Evolutionary conservation across 306 rosid genomes (phyloP).

Genomic region (Castanea crenata): DNA sequence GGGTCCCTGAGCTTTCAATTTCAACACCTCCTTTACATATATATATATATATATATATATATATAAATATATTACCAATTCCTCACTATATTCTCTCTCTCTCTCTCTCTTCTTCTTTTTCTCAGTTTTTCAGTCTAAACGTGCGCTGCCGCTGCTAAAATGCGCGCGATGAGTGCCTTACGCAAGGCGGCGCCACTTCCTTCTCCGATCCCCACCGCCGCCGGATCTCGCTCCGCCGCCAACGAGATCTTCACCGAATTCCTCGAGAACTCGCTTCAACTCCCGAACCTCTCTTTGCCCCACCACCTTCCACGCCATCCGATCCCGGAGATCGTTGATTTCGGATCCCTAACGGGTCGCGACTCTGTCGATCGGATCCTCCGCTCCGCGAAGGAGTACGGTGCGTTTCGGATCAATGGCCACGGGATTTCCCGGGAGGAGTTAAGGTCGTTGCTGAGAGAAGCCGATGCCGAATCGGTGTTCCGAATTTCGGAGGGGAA

Average conservation of each 20-base stretch:
- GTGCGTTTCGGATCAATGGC: slow-evolving; percentile 54
- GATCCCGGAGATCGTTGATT: slow-evolving; percentile 49
- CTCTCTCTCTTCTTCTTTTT: background rate
- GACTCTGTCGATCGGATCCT: slow-evolving; percentile 28
- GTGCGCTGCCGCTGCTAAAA: slow-evolving; percentile 28
- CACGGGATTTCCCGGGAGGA: slow-evolving; percentile 58
- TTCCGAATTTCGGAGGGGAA: slow-evolving; percentile 13
- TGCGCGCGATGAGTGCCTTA: slow-evolving; percentile 25
- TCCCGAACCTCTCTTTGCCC: slow-evolving; percentile 58
- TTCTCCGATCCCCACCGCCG: slow-evolving; percentile 72
- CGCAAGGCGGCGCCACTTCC: slow-evolving; percentile 49
- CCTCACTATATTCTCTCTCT: background rate
- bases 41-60: too few species aligned
- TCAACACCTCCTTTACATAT: background rate
- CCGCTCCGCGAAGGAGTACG: slow-evolving; percentile 43
- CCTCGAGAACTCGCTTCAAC: slow-evolving; percentile 45
- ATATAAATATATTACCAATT: too few species aligned
- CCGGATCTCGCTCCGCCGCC: slow-evolving; percentile 70
- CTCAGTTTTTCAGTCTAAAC: background rate
- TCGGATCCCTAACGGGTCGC: slow-evolving; percentile 27
- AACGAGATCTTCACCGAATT: slow-evolving; percentile 46
- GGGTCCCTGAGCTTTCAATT: background rate
- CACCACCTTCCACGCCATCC: background rate
- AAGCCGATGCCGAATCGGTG: slow-evolving; percentile 41
- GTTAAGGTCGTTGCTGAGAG: slow-evolving; percentile 33